Percentiles rank a stretch among this genome's conserved stretches.
phyloP scores from a whole-genome alignment of 75 land plant genomes.

The Chamaecyparis obtusa region DNA sequence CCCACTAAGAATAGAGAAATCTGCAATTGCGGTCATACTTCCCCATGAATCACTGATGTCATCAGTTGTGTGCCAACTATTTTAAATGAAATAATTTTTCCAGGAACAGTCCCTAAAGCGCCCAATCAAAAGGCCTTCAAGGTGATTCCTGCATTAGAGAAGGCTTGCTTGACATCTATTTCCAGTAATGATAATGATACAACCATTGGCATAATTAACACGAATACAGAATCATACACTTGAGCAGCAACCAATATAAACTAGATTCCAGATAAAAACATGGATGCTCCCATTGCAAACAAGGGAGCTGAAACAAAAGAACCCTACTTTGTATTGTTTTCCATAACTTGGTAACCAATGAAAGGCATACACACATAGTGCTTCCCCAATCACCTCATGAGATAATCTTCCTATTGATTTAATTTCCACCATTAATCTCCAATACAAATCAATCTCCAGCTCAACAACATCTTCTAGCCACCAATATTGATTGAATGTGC shows the following conservation, averaged over 20 bases:
- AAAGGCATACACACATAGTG: slow-evolving; percentile 59
- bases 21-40: no score
- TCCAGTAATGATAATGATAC: no score
- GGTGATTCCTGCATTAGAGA: no score
- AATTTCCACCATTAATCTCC: slow-evolving; percentile 51
- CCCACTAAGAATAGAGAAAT: no score
- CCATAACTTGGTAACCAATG: slow-evolving; percentile 51
- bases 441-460: slow-evolving; percentile 58
- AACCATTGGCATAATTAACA: no score
- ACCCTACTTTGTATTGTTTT: slow-evolving; percentile 32
- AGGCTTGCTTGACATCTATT: no score
- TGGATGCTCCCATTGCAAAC: slow-evolving; percentile 30
- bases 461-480: slow-evolving; percentile 80
- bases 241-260: slow-evolving; percentile 23
- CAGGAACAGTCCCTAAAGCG: no score
- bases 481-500: no score
- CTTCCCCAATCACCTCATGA: slow-evolving; percentile 57
- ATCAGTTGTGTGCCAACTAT: no score
- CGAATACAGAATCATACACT: slow-evolving; percentile 32
- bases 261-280: slow-evolving; percentile 24
- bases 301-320: slow-evolving; percentile 28
- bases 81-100: no score
- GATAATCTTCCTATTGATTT: slow-evolving; percentile 48
- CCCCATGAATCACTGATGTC: no score
- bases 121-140: no score